Evolutionary conservation across 2,329 filamentous ascomycete species (phyloP).

Genomic region (Gliomastix tumulicola): DNA sequence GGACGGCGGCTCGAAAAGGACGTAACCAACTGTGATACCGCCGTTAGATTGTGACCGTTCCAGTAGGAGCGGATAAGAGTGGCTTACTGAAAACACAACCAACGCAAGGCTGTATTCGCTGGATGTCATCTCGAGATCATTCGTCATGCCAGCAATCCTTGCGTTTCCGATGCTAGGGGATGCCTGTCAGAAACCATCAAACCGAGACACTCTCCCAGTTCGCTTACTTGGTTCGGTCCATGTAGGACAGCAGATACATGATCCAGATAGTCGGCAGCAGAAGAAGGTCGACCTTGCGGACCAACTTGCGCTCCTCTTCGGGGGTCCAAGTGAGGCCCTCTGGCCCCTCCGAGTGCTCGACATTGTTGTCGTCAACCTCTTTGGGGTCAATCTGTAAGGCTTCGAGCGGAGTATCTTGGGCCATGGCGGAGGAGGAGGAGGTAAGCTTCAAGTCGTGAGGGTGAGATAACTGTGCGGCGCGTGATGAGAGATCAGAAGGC

Average conservation of each 20-base stretch:
- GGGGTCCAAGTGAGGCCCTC: constrained; percentile 14
- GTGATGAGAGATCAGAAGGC: no score
- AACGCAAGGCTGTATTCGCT: constrained; percentile 26
- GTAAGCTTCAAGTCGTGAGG: no score
- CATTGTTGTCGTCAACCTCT: neutral
- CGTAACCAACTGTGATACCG: constrained; percentile 42
- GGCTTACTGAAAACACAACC: constrained; percentile 24
- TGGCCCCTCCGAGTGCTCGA: neutral
- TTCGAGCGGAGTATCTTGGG: no score
- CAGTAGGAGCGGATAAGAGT: no score
- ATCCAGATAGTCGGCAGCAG: constrained; percentile 47
- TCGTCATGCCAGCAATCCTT: constrained; percentile 43
- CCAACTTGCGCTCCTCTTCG: constrained; percentile 46
- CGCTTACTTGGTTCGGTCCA: constrained; percentile 12
- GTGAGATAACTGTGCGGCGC: no score
- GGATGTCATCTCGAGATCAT: constrained; percentile 29
- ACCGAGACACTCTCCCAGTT: constrained; percentile 20
- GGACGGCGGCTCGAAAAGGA: constrained; percentile 46
- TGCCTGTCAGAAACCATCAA: constrained; percentile 16
- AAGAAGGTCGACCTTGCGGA: constrained; percentile 54
- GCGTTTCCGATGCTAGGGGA: constrained; percentile 57
- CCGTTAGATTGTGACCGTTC: constrained; percentile 30
- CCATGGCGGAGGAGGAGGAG: no score
- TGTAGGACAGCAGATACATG: constrained; percentile 9
- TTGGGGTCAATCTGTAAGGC: neutral